phyloP scores from a whole-genome alignment of 2,329 filamentous ascomycete genomes.

The Curvularia spicifera region DNA sequence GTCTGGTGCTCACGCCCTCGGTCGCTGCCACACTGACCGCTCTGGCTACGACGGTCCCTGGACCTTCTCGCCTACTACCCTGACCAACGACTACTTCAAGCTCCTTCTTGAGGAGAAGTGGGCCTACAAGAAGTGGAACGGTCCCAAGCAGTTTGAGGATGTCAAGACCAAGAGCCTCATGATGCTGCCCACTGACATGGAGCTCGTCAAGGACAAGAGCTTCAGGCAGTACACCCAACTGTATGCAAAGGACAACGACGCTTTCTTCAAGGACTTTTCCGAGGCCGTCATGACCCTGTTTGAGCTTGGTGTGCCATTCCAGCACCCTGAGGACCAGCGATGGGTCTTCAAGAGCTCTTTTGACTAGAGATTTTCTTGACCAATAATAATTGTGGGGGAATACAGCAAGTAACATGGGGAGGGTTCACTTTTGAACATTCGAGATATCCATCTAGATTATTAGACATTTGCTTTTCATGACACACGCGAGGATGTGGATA shows the following conservation, averaged over 20 bases:
- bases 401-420: conserved; percentile 8
- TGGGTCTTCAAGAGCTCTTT: conserved; percentile 56
- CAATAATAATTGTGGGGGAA: not conserved
- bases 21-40: conserved; percentile 87
- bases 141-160: conserved; percentile 89
- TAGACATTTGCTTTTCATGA: conserved; percentile 23
- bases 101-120: conserved; percentile 91
- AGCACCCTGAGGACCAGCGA: conserved; percentile 56
- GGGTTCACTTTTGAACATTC: conserved; percentile 20
- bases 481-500: not conserved
- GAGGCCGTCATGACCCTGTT: conserved; percentile 81
- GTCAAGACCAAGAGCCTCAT: conserved; percentile 85
- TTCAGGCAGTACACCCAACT: conserved; percentile 81
- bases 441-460: conserved; percentile 44
- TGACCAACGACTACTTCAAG: conserved; percentile 95
- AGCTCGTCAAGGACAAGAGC: conserved; percentile 83
- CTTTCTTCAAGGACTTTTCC: conserved; percentile 93
- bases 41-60: conserved; percentile 87
- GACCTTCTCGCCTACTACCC: conserved; percentile 76
- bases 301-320: conserved; percentile 92
- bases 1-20: conserved; percentile 79
- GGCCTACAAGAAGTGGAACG: conserved; percentile 96
- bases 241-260: conserved; percentile 89
- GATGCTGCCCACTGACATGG: conserved; percentile 96
- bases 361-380: conserved; percentile 32